Evolutionary conservation across 2,329 filamentous ascomycete genomes (phyloP), one percentile per base, ranked within the genome.

Genomic region (Cercospora citrullina): DNA sequence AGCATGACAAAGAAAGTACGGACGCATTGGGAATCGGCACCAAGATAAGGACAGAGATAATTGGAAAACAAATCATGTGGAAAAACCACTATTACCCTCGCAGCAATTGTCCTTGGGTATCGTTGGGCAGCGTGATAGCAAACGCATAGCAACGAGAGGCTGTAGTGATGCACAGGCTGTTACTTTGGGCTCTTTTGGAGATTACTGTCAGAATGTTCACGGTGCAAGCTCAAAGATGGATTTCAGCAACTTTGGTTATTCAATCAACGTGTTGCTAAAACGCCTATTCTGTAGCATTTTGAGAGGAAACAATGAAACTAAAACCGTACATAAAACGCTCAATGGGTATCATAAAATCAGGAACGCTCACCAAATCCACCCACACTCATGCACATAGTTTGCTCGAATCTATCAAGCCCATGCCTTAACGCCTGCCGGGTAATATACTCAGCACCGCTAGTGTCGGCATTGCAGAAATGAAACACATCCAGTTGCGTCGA

Each of bases 81-180:
- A 1, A 1, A 2, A 42, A 4, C 0, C 14, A n/a, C 0, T 1
- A n/a, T n/a, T n/a, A 5, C 16, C 7, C 5, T 42, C 1, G 16
- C 36, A 9, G 9, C 36, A n/a, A 42, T 42, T 3, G 36, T 16
- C 16, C 36, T n/a, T 0, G 36, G 36, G 6, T 1, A n/a, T 4
- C 36, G 16, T n/a, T 42, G 36, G 0, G 7, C 6, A 42, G 16
- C 16, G 36, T 42, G 6, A 2, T 42, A 42, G 36, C 36, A 42
- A 42, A n/a, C 36, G 36, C 16, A 42, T 8, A 2, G 36, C 16
- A n/a, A 42, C 3, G 36, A 42, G 36, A 39, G 14, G 33, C 33
- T 39, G 2, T 39, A 5, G 33, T 39, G 33, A 39, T 16, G 5
- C 33, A 7, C 14, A 16, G 2, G 2, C 3, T 39, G 5, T 3